Evolutionary conservation across 441 rosid species (phyloP), one percentile per base, ranked within the genome.

Genomic region (Daphne laureola): DNA sequence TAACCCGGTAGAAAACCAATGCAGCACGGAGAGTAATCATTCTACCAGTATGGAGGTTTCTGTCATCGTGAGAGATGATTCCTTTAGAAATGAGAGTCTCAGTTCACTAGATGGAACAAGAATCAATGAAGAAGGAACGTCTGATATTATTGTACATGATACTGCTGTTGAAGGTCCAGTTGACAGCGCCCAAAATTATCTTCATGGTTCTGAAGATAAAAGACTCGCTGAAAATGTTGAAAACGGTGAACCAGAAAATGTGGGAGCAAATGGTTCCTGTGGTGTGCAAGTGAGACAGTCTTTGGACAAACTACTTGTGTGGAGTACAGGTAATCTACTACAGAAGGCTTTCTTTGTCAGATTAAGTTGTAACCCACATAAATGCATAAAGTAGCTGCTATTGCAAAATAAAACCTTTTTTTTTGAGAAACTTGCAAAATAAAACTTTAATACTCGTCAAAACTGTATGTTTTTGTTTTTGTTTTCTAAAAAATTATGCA

Each of bases 1-100:
- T 54, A 51, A 63, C 52, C 67, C 46, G 62, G 78, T 59, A 63
- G 73, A 79, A 64, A 53, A 53, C 44, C 81, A 56, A 44, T 53
- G 46, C 47, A 64, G 60, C 63, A 42, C 52, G 67, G 51, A 51
- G 53, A 46, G 52, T 26, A 63, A 64, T 35, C 69, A 42, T 42
- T 51, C 69, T 9, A 58, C 68, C 56, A 43, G 53, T 55, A 52
- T 40, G 52, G 54, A 69, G 42, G 54, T 23, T 55, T 69, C 45
- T 43, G 60, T 18, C 56, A n/a, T 59, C 53, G 67, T 53, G 55
- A 49, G 59, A 38, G 67, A 63, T 53, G 69, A 61, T 60, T 53
- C 43, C 18, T 41, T 54, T 51, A 41, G 52, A 49, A 62, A 54
- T 13, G 55, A 35, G 17, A 16, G 17, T 42, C 12, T 21, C 51